Base-by-base conservation (phyloP, 1,284 basidiomycete genomes). In the Earliella scabrosa region DNA sequence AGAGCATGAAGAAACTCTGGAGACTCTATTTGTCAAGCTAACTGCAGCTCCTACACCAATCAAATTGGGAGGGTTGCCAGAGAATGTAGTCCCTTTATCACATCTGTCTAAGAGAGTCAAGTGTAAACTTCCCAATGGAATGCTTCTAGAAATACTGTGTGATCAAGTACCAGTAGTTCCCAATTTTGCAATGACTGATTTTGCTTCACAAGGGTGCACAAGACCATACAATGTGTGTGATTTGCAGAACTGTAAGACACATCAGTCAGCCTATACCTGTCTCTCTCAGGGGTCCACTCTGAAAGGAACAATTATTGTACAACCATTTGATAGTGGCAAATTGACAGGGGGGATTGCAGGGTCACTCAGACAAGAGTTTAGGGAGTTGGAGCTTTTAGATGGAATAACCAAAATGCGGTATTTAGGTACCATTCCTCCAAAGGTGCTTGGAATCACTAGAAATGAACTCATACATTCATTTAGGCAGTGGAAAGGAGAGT, bases 131-230 rank as follows among this genome's bases (percentile, higher is more conserved):
- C 67, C 68, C n/a, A 64, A 70, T 66, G 74, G 70, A 44, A 52
- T 38, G n/a, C 34, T 11, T 3, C 31, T 72, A 5, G 27, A 27
- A 5, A 63, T 77, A 13, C 45, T 35, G 1, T 44, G 73, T 16
- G 50, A 59, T 4, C 77, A 78, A 57, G 70, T 78, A 0, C 53
- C 67, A n/a, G 58, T 77, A 0, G 32, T 77, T 1, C 70, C 69
- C 0, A 75, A 77, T 51, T 78, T 78, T 71, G 67, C 72, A 3
- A 78, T 77, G 71, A 77, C 76, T 16, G 75, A 77, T 52, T 77
- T 71, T 66, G 59, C 64, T 1, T 73, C 72, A 0, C 76, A 79
- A 63, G 77, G 76, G 5, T 71, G 75, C 49, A 74, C 73, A 3
- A 40, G 73, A 21, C 18, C 29, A 2, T 47, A 54, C 7, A 78